Percentiles rank a stretch among this genome's conserved stretches.
phyloP scores from a whole-genome alignment of 176 grass and related monocot species.

The Oryza rufipogon region DNA sequence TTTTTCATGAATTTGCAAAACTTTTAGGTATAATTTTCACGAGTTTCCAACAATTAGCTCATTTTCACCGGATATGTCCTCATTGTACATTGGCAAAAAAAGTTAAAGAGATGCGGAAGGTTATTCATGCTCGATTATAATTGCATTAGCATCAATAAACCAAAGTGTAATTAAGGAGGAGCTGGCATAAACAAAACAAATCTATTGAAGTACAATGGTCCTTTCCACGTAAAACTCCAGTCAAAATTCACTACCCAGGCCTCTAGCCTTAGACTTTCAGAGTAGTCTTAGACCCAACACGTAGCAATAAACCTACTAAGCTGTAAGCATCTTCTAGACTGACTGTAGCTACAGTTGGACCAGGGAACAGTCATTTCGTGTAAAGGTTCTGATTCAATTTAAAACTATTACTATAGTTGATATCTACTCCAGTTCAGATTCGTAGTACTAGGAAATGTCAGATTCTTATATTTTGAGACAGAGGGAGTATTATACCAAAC shows the following conservation, averaged over 20 bases:
- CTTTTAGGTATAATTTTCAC: no score
- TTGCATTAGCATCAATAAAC: conserved; percentile 5
- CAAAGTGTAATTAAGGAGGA: conserved; percentile 1
- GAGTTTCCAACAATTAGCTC: no score
- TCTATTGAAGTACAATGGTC: background rate
- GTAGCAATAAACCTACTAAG: conserved; percentile 18
- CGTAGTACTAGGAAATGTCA: no score
- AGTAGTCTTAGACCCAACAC: conserved; percentile 25
- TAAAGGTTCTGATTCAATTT: conserved; percentile 39
- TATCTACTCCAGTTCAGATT: background rate
- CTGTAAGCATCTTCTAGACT: background rate
- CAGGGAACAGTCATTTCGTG: background rate
- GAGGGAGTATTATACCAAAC: background rate
- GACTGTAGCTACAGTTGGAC: conserved; percentile 1
- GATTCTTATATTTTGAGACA: no score
- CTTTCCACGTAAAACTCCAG: conserved; percentile 7
- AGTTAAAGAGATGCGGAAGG: background rate
- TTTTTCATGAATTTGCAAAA: no score
- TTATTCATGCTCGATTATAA: background rate
- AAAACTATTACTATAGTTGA: conserved; percentile 27
- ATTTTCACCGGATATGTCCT: no score
- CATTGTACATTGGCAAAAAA: conserved; percentile 13
- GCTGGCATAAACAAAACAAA: background rate
- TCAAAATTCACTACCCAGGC: background rate
- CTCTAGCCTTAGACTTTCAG: conserved; percentile 7